Base-by-base conservation (phyloP, 2,329 filamentous ascomycete species). In the Botrytis galanthina region DNA sequence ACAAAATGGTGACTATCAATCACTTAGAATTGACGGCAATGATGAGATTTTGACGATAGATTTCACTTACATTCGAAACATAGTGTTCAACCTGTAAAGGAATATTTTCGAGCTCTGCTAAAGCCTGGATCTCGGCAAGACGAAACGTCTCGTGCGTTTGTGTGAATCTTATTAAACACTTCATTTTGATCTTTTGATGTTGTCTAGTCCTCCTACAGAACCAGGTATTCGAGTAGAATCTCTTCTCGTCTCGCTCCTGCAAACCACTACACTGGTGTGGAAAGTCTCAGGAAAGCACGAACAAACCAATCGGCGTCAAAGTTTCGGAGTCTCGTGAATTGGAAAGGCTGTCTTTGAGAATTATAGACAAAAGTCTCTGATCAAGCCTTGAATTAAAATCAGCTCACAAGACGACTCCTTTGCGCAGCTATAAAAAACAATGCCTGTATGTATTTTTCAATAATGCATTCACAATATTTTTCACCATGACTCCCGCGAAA, bases 121-220 rank as follows among this genome's bases (percentile, higher is more conserved):
- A 85, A 37, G 96, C 91, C 79, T 95, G 85, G 22, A 97, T 88
- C 82, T 99, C 96, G 4, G 95, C 89, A 73, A 90, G 86, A 57
- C 95, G 92, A 81, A 99, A 99, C n/a, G 89, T 92, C 84, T 98
- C 94, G 82, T 98, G 95, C 74, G 88, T 86, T 83, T 98, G 96
- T 62, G 91, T 92, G 81, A 98, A 94, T 78, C 95, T 93, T 76
- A 99, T 90, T 74, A 99, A 87, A 80, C 93, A 98, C 75, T 97
- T 89, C 89, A 91, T 90, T 48, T 60, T 78, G 59, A 75, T 26
- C 35, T 26, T 29, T 48, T 59, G n/a, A 46, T 70, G 67, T 3
- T 70, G 51, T 5, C 39, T 57, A 7, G 1, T 29, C n/a, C 16
- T 26, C 44, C 9, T 22, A 35, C 26, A 16, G 51, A 29, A 9